Evolutionary conservation across 805 yeast species (phyloP).

Genomic region (Lachancea quebecensis): DNA sequence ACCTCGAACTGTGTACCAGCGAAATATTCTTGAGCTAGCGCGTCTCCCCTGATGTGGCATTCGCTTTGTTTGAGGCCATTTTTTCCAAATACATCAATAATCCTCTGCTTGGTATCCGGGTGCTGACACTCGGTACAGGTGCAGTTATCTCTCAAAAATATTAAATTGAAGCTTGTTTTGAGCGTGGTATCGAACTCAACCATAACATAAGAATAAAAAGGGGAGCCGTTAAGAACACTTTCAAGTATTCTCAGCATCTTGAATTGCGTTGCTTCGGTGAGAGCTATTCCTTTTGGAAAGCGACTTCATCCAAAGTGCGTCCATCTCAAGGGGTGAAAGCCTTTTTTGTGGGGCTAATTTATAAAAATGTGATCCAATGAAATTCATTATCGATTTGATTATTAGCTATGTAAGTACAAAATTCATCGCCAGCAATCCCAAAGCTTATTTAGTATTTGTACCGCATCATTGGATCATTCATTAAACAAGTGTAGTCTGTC

Average conservation of each 20-base stretch:
- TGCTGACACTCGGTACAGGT: constrained; percentile 14
- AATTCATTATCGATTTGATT: no score
- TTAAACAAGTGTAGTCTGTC: constrained; percentile 24
- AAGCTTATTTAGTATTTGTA: no score
- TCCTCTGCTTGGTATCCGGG: constrained; percentile 48
- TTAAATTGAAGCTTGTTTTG: constrained; percentile 5
- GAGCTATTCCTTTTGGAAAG: neutral
- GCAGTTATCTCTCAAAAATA: constrained; percentile 11
- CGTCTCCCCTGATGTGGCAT: no score
- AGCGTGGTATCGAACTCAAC: neutral
- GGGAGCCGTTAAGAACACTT: neutral
- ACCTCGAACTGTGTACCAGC: neutral
- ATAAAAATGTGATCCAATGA: no score
- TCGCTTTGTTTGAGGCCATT: no score
- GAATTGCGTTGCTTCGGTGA: neutral
- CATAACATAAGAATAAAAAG: neutral
- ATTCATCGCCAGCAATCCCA: no score
- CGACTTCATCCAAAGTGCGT: no score
- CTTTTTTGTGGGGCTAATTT: no score
- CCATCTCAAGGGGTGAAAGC: no score
- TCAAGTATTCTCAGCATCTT: neutral
- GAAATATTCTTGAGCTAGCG: neutral
- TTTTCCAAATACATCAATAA: constrained; percentile 40
- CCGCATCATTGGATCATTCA: neutral
- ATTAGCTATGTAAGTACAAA: no score